Evolutionary conservation across 169 alveolate species (phyloP).

Genomic region (Fabrea salina): DNA sequence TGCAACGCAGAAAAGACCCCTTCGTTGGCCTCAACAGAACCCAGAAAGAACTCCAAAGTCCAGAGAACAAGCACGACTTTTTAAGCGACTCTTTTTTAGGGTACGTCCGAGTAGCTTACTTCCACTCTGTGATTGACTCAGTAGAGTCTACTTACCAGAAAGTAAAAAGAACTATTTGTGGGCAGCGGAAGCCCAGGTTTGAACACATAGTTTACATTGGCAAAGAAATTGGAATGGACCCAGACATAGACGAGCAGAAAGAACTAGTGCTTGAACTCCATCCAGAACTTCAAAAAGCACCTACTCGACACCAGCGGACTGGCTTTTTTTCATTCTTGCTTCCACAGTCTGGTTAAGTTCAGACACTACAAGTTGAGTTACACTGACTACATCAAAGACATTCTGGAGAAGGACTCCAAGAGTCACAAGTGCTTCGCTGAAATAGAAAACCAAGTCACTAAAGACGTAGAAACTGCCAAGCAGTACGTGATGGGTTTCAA

Average conservation of each 20-base stretch:
- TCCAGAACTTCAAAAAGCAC: no score
- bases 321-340: no score
- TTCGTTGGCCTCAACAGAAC: neutral
- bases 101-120: no score
- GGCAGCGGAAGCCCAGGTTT: conserved; percentile 6
- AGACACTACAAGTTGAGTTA: conserved; percentile 31
- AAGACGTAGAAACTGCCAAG: conserved; percentile 40
- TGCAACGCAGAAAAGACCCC: neutral
- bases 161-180: neutral
- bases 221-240: neutral
- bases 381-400: no score
- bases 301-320: no score
- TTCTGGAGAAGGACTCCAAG: no score
- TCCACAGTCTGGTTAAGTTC: no score
- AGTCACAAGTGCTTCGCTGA: neutral
- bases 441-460: conserved; percentile 27
- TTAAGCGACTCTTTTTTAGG: no score
- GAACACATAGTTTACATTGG: neutral
- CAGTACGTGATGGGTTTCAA: conserved; percentile 37
- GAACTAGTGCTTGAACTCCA: no score
- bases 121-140: no score
- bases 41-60: no score
- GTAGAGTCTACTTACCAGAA: neutral
- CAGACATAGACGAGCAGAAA: neutral
- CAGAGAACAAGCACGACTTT: no score